A percentile compares a stretch with the other conserved stretches of the same genome.
Evolutionary conservation across 2,329 filamentous ascomycete species (phyloP).

Genomic region (Volutella citrinella): DNA sequence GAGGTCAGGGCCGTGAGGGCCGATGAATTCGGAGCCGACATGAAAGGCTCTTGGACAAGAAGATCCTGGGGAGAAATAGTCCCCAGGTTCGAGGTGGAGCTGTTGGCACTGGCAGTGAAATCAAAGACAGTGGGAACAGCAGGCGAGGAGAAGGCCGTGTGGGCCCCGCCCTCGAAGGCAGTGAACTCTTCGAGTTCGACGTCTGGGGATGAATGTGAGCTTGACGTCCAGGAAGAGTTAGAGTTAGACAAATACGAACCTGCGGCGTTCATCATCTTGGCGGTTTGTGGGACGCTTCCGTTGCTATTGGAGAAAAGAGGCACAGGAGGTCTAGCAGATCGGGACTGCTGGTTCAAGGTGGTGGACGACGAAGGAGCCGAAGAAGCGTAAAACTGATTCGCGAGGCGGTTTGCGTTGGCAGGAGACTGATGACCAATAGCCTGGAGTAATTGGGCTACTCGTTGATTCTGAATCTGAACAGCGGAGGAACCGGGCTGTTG

Average conservation of each 20-base stretch:
- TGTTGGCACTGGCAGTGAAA: constrained; percentile 43
- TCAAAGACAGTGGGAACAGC: constrained; percentile 51
- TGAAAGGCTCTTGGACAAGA: constrained; percentile 63
- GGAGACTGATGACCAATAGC: constrained; percentile 55
- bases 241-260: constrained; percentile 23
- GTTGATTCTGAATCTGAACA: constrained; percentile 58
- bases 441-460: constrained; percentile 58
- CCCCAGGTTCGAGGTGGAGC: constrained; percentile 53
- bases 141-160: constrained; percentile 53
- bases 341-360: constrained; percentile 53
- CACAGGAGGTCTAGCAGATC: constrained; percentile 62
- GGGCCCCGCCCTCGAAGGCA: constrained; percentile 51
- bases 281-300: constrained; percentile 47
- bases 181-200: constrained; percentile 58
- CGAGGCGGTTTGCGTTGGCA: constrained; percentile 56
- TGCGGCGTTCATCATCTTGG: constrained; percentile 45
- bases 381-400: constrained; percentile 63
- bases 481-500: constrained; percentile 35
- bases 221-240: constrained; percentile 8
- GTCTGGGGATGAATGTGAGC: constrained; percentile 43
- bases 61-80: constrained; percentile 87
- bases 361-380: constrained; percentile 60
- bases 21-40: constrained; percentile 77
- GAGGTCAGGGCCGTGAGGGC: constrained; percentile 83
- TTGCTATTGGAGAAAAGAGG: constrained; percentile 66